Percentiles rank a stretch among this genome's conserved stretches.
Evolutionary conservation across 139 green algal species (phyloP).

Genomic region (Penium margaritaceum): DNA sequence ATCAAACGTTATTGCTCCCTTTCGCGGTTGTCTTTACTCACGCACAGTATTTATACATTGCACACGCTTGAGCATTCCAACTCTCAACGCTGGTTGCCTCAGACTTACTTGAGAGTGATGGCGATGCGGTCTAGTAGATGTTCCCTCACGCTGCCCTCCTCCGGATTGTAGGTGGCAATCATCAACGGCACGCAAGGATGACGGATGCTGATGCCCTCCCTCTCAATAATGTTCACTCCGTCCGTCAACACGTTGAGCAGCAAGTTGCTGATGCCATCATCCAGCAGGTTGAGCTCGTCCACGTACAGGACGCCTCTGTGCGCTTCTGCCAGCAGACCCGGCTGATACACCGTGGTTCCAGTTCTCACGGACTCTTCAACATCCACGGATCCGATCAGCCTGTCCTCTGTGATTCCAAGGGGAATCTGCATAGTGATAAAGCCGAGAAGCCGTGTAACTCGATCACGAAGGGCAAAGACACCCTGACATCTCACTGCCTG

Average conservation of each 20-base stretch:
- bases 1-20: too few relatives aligned
- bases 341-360: constrained; percentile 94
- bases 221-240: constrained; percentile 90
- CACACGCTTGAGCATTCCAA: too few relatives aligned
- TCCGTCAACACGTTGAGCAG: constrained; percentile 89
- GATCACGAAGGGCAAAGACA: too few relatives aligned
- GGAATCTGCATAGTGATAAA: constrained; percentile 98
- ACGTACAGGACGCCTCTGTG: constrained; percentile 87
- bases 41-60: too few relatives aligned
- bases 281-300: constrained; percentile 92
- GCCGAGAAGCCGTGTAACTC: constrained; percentile 52
- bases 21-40: too few relatives aligned
- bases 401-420: constrained; percentile 95
- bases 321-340: constrained; percentile 87
- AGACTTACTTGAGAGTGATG: constrained; percentile 71
- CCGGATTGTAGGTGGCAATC: constrained; percentile 97
- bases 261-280: constrained; percentile 96
- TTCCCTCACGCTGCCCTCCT: constrained; percentile 82
- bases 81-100: too few relatives aligned
- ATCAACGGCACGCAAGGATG: constrained; percentile 93
- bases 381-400: constrained; percentile 95
- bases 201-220: constrained; percentile 88
- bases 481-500: too few relatives aligned
- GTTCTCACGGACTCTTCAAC: constrained; percentile 97
- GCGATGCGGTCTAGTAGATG: constrained; percentile 96